Conservation (phyloP, 2,329 filamentous ascomycete species). For the Fusarium mundagurra region DNA sequence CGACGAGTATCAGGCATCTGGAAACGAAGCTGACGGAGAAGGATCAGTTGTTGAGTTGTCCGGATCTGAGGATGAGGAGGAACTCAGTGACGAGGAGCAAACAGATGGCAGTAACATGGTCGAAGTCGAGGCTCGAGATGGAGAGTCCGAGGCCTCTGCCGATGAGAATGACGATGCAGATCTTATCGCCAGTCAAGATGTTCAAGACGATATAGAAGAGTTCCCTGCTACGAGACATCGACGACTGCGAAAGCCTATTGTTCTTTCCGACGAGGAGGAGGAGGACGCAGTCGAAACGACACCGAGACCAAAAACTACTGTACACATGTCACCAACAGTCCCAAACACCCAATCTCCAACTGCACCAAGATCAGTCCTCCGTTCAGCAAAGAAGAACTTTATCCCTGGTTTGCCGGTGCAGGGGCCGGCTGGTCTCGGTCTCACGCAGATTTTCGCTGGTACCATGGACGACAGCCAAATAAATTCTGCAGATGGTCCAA, state of each 20-base stretch:
- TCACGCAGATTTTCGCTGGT: conserved; percentile 91
- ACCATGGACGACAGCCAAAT: conserved; percentile 78
- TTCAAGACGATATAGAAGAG: conserved; percentile 47
- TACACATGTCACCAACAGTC: conserved; percentile 54
- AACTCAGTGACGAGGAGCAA: conserved; percentile 48
- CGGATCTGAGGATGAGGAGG: conserved; percentile 55
- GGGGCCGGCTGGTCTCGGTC: conserved; percentile 72
- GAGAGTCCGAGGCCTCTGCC: conserved; percentile 47
- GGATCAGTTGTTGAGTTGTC: conserved; percentile 55
- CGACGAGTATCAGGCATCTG: conserved; percentile 58
- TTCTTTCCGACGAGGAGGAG: conserved; percentile 66
- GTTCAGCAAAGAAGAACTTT: conserved; percentile 74
- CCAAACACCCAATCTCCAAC: conserved; percentile 59
- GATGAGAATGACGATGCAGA: conserved; percentile 41
- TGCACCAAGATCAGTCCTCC: conserved; percentile 71
- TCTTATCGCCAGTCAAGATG: conserved; percentile 52
- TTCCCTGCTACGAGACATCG: conserved; percentile 56
- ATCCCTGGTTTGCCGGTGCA: conserved; percentile 74
- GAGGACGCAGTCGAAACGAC: conserved; percentile 58
- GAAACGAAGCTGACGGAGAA: conserved; percentile 51
- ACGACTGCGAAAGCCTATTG: conserved; percentile 59
- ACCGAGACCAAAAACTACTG: conserved; percentile 57
- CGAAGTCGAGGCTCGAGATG: conserved; percentile 55
- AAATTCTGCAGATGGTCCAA: conserved; percentile 45
- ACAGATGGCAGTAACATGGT: conserved; percentile 46